Conservation (phyloP, 805 yeast species). For the Ogataea ganodermae region DNA sequence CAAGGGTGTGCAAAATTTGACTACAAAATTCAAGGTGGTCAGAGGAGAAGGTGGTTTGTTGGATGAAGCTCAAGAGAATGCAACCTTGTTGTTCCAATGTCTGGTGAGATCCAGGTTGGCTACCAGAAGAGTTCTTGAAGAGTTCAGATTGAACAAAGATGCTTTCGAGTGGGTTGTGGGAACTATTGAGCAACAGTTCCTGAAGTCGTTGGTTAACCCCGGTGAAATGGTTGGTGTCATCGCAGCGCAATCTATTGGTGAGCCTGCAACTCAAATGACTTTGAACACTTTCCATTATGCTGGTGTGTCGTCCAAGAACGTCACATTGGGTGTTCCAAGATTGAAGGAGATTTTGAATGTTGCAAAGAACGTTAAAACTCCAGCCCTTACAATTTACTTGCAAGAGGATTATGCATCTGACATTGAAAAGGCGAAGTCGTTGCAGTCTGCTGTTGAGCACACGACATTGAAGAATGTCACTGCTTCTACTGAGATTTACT, state of each 20-base stretch:
- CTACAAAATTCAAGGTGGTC: conserved; percentile 68
- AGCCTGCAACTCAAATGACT: conserved; percentile 98
- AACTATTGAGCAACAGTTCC: conserved; percentile 91
- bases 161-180: conserved; percentile 97
- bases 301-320: conserved; percentile 96
- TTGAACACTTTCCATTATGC: conserved; percentile 97
- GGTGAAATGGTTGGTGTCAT: conserved; percentile 99
- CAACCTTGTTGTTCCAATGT: conserved; percentile 87
- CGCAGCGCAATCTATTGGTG: conserved; percentile 98
- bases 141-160: conserved; percentile 75
- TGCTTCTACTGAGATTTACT: conserved; percentile 94
- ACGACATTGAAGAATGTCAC: conserved; percentile 94
- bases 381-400: conserved; percentile 95
- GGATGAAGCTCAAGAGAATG: conserved; percentile 88
- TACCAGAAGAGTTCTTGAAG: conserved; percentile 87
- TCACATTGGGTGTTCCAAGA: conserved; percentile 96
- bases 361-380: conserved; percentile 98
- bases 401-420: conserved; percentile 78
- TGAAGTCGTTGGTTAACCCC: conserved; percentile 87
- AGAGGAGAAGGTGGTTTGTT: conserved; percentile 78
- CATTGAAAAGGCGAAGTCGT: conserved; percentile 90
- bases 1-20: conserved; percentile 64
- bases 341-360: conserved; percentile 96
- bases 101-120: conserved; percentile 91
- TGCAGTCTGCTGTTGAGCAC: conserved; percentile 96